Evolutionary conservation across 176 grass and related monocot species (phyloP), one percentile per base, ranked within the genome.

Genomic region (Aegilops umbellulata): DNA sequence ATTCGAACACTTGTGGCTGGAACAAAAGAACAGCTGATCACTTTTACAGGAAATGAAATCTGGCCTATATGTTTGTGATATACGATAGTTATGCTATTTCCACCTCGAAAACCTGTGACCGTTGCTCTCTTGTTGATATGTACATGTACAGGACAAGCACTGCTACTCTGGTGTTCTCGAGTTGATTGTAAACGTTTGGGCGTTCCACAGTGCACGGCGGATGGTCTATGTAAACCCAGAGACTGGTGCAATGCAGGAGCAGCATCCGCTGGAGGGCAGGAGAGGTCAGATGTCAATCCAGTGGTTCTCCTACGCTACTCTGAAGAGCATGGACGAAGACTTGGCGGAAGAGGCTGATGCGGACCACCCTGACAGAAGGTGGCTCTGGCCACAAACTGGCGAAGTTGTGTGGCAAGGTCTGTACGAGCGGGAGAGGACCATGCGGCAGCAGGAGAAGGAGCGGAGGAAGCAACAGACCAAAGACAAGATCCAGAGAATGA

Each of bases 301-400:
- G 22, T 97, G 80, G 89, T 97, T 99, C 85, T 94, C 92, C 7
- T 90, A 91, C 26, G 29, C 86, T 49, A 97, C 89, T 34, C 89
- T 97, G 60, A 97, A 99, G 75, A 79, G 77, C 88, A 99, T 99
- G 94, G 97, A 99, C 30, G 97, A 97, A 83, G 97, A 99, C 75
- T 77, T 97, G 42, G 97, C 97, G 4, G 97, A 99, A 81, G 97
- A 97, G 85, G 88, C 86, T 1, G 97, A 99, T 61, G 71, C 47
- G 20, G 97, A 99, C 49, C 82, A 27, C 39, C 86, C 89, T 4
- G 72, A 78, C 44, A 77, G 85, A 38, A 92, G 90, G 72, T 94
- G 97, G 94, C 79, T 99, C 61, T 99, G 97, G 97, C 97, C 97
- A 6, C 82, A 82, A 44, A 99, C 94, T 6, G 97, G 97, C 6